phyloP scores from a whole-genome alignment of 148 eudicot species.

The Amaranthus palmeri region DNA sequence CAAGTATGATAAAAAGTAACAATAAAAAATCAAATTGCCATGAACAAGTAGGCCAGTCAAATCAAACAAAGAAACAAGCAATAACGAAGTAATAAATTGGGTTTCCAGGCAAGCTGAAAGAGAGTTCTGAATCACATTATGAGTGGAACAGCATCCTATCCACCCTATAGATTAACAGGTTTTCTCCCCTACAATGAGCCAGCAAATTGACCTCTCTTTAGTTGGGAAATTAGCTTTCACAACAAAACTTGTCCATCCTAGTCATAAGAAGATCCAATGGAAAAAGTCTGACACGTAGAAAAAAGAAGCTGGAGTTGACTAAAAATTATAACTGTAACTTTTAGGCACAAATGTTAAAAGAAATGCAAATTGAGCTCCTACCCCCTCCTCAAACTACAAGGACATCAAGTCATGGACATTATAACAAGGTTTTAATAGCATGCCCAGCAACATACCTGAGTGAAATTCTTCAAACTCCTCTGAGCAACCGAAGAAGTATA shows the following conservation, averaged over 20 bases:
- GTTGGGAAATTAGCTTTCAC: too few species aligned
- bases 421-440: not conserved
- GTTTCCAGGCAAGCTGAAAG: not conserved
- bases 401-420: not conserved
- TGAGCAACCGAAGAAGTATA: slow-evolving; percentile 84
- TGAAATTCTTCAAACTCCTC: slow-evolving; percentile 71
- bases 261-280: not conserved
- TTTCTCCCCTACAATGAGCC: too few species aligned
- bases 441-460: slow-evolving; percentile 46
- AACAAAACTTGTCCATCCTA: not conserved
- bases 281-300: not conserved
- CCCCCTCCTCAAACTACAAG: not conserved
- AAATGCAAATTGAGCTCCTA: not conserved
- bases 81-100: not conserved
- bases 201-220: too few species aligned
- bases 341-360: not conserved
- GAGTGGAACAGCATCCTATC: too few species aligned
- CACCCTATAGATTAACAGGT: too few species aligned
- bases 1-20: not conserved
- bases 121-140: not conserved
- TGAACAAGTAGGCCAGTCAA: not conserved
- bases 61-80: not conserved
- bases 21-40: not conserved
- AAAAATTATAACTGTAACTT: not conserved
- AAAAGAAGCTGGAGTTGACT: not conserved